phyloP scores from a whole-genome alignment of 1,139 yeast species.

The Yamadazyma sp. region DNA sequence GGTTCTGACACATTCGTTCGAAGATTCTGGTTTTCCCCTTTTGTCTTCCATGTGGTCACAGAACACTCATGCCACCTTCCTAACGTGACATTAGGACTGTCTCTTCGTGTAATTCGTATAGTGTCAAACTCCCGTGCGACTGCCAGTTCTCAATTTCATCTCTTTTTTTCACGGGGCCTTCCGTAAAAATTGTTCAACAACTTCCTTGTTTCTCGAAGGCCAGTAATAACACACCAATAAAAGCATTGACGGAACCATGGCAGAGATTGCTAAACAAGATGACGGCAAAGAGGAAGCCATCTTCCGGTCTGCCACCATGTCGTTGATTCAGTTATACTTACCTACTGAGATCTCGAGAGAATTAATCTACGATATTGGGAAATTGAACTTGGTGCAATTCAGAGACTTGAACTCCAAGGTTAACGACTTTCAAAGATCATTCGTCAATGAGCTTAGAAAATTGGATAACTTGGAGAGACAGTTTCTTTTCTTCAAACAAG shows the following conservation, averaged over 20 bases:
- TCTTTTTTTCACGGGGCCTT: too few relatives aligned
- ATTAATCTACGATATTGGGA: slow-evolving; percentile 63
- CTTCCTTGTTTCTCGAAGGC: too few relatives aligned
- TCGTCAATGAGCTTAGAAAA: slow-evolving; percentile 65
- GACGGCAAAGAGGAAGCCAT: slow-evolving; percentile 57
- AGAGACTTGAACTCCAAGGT: slow-evolving; percentile 68
- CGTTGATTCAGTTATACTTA: slow-evolving; percentile 69
- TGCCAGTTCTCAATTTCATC: too few relatives aligned
- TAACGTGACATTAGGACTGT: too few relatives aligned
- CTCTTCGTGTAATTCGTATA: too few relatives aligned
- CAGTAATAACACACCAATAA: too few relatives aligned
- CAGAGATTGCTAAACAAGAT: neutral
- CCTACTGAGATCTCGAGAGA: slow-evolving; percentile 73
- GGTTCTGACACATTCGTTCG: too few relatives aligned
- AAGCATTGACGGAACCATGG: neutral
- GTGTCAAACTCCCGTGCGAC: too few relatives aligned
- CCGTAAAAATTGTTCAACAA: too few relatives aligned
- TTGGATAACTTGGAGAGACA: slow-evolving; percentile 72
- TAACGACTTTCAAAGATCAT: slow-evolving; percentile 70
- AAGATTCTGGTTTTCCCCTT: too few relatives aligned
- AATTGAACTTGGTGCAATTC: slow-evolving; percentile 63
- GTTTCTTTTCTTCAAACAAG: slow-evolving; percentile 49
- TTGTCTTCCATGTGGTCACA: too few relatives aligned
- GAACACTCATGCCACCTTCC: too few relatives aligned
- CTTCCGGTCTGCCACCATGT: slow-evolving; percentile 84